A percentile compares a stretch with the other conserved stretches of the same genome.
These are phyloP conservation scores for Mycothermus thermophilus DNA, from an alignment of 495 filamentous ascomycete genomes.

Conservation along the genomic window DNA sequence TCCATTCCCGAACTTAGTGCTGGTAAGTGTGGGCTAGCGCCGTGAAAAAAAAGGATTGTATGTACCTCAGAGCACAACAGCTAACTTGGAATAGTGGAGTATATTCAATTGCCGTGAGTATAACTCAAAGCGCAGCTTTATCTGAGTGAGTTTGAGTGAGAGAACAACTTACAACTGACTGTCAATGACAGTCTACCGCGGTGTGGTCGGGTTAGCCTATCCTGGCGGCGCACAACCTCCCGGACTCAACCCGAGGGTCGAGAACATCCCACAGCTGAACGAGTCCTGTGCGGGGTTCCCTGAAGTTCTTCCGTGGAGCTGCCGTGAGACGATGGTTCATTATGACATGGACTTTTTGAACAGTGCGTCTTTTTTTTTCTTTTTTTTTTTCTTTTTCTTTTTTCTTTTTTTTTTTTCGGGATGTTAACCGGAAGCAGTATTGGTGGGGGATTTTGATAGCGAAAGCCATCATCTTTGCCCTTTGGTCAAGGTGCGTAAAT, in stretches of 20 bases:
- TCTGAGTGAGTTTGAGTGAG: too few species aligned
- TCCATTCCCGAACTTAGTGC: background rate
- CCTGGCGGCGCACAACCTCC: slow-evolving; percentile 1
- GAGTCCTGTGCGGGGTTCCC: background rate
- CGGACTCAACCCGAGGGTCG: background rate
- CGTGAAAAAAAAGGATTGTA: too few species aligned
- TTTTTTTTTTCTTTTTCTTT: background rate
- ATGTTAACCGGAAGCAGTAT: background rate
- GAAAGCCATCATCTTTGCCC: slow-evolving; percentile 1
- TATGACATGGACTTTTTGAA: slow-evolving; percentile 7
- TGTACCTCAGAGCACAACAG: too few species aligned
- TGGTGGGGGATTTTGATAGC: slow-evolving; percentile 2
- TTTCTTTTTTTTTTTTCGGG: background rate
- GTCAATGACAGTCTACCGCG: slow-evolving; percentile 5
- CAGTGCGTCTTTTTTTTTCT: background rate
- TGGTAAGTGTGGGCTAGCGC: too few species aligned
- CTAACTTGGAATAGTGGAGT: too few species aligned
- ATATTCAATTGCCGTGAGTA: slow-evolving; percentile 9
- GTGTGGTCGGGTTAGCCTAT: slow-evolving; percentile 7
- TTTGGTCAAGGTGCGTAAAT: slow-evolving; percentile 1
- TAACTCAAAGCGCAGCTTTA: too few species aligned
- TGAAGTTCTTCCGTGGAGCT: background rate
- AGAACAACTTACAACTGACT: background rate
- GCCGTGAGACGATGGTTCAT: slow-evolving; percentile 1
- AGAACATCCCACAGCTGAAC: background rate